These are phyloP conservation scores for Fusarium agapanthi DNA, from an alignment of 2,329 filamentous ascomycete genomes.

Conservation along the genomic window DNA sequence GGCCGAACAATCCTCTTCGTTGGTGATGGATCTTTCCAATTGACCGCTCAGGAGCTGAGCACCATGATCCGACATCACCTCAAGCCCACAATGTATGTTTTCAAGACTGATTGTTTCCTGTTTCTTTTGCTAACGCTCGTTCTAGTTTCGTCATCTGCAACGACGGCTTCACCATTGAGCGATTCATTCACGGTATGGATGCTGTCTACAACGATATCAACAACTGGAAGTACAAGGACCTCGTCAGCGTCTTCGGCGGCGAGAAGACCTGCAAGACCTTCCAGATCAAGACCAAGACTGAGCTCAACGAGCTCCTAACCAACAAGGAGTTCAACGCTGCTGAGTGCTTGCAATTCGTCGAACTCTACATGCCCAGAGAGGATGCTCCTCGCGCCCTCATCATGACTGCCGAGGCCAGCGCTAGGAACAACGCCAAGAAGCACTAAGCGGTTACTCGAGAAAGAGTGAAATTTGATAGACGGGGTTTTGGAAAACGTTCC, in stretches of 20 bases:
- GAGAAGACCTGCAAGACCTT: slow-evolving; percentile 68
- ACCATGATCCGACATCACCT: slow-evolving; percentile 82
- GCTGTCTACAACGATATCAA: slow-evolving; percentile 83
- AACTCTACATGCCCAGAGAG: slow-evolving; percentile 81
- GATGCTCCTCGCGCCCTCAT: slow-evolving; percentile 78
- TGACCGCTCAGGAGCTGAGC: slow-evolving; percentile 84
- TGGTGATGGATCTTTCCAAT: slow-evolving; percentile 88
- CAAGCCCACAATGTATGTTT: slow-evolving; percentile 76
- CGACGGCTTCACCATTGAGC: slow-evolving; percentile 88
- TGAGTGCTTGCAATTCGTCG: slow-evolving; percentile 73
- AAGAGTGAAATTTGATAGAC: slow-evolving; percentile 10
- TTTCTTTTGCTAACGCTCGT: slow-evolving; percentile 29
- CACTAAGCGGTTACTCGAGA: slow-evolving; percentile 35
- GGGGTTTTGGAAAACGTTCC: slow-evolving; percentile 11
- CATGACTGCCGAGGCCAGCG: slow-evolving; percentile 75
- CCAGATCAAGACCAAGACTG: slow-evolving; percentile 72
- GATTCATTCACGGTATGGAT: slow-evolving; percentile 85
- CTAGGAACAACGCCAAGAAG: slow-evolving; percentile 68
- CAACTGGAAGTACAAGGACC: slow-evolving; percentile 75
- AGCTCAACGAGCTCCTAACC: slow-evolving; percentile 71
- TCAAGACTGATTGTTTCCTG: background rate
- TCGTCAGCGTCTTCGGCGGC: slow-evolving; percentile 75
- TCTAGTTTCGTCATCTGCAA: slow-evolving; percentile 83
- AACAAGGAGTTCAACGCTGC: slow-evolving; percentile 70
- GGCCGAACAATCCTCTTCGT: slow-evolving; percentile 83